phyloP scores from a whole-genome alignment of 495 filamentous ascomycete genomes.

The Talaromyces ruber region DNA sequence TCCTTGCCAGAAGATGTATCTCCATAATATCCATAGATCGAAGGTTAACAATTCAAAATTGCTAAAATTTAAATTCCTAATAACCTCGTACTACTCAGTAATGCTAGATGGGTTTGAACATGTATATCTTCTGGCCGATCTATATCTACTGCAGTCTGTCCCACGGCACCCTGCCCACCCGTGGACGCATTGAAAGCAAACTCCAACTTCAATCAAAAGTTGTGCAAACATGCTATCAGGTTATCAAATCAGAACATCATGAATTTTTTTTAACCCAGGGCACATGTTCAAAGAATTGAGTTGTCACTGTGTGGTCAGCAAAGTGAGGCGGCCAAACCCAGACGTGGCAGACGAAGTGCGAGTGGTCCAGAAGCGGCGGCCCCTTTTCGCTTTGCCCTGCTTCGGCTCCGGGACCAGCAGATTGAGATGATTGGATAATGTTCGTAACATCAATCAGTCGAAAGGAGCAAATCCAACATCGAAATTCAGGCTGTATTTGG shows the following conservation, averaged over 20 bases:
- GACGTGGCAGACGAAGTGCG: background rate
- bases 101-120: too few species aligned
- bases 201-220: too few species aligned
- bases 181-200: too few species aligned
- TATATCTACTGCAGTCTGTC: too few species aligned
- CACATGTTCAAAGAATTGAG: background rate
- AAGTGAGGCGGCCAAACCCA: constrained; percentile 9
- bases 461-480: background rate
- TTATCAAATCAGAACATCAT: background rate
- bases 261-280: background rate
- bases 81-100: too few species aligned
- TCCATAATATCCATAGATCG: too few species aligned
- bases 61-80: too few species aligned
- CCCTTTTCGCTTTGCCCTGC: background rate
- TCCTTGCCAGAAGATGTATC: too few species aligned
- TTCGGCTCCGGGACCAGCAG: background rate
- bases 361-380: background rate
- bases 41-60: too few species aligned
- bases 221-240: background rate
- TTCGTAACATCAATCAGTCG: background rate
- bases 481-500: background rate
- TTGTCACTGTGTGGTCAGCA: background rate
- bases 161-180: too few species aligned
- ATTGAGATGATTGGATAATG: background rate
- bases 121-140: too few species aligned